These are phyloP conservation scores for Hysterium pulicare DNA, from an alignment of 2,329 filamentous ascomycete species.

Conservation along the genomic window DNA sequence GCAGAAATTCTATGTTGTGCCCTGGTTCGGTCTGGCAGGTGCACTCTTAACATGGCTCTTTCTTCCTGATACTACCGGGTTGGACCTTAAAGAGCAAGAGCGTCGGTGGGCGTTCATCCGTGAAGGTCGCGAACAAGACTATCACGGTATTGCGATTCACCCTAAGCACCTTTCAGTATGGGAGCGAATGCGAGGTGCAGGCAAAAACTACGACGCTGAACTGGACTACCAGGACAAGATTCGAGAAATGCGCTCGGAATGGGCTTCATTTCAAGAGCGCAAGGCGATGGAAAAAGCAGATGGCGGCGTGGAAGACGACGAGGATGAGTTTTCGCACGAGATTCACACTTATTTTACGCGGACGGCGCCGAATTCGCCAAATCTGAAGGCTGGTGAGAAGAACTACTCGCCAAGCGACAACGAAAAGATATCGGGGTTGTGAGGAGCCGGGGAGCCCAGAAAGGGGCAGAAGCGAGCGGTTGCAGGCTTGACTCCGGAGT, in stretches of 20 bases:
- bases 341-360: conserved; percentile 32
- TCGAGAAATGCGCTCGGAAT: conserved; percentile 67
- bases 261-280: conserved; percentile 54
- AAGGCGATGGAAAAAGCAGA: conserved; percentile 49
- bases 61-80: conserved; percentile 93
- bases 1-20: conserved; percentile 86
- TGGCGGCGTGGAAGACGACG: conserved; percentile 33
- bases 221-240: conserved; percentile 82
- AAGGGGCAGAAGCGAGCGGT: too few species aligned
- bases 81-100: conserved; percentile 96
- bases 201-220: conserved; percentile 79
- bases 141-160: conserved; percentile 92
- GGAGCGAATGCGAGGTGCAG: conserved; percentile 75
- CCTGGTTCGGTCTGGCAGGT: conserved; percentile 90
- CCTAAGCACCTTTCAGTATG: conserved; percentile 82
- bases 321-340: conserved; percentile 20
- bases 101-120: conserved; percentile 88
- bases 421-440: conserved; percentile 7
- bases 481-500: background rate
- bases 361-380: conserved; percentile 9
- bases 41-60: conserved; percentile 80
- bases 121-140: conserved; percentile 71
- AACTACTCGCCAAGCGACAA: conserved; percentile 2
- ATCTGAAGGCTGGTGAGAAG: conserved; percentile 9
- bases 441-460: conserved; percentile 1